These are phyloP conservation scores for Pichia kudriavzevii DNA, from an alignment of 1,139 yeast species.

Conservation along the genomic window DNA sequence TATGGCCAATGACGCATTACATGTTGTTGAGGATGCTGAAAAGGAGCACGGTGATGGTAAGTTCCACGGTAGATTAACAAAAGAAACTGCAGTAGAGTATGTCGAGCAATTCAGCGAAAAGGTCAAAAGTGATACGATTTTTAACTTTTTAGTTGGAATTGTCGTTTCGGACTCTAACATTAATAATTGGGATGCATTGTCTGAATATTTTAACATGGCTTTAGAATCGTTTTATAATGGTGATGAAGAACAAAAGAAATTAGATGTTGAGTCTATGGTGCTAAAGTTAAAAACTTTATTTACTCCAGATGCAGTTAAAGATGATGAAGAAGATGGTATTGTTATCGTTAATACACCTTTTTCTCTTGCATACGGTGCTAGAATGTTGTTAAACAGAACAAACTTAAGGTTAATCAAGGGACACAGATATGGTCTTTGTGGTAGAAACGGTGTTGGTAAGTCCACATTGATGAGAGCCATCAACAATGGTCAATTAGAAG, in stretches of 20 bases:
- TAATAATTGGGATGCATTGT: slow-evolving; percentile 79
- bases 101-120: slow-evolving; percentile 33
- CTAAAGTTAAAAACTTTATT: slow-evolving; percentile 56
- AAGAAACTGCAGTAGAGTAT: slow-evolving; percentile 46
- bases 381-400: slow-evolving; percentile 94
- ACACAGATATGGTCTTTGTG: slow-evolving; percentile 95
- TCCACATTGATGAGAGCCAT: slow-evolving; percentile 96
- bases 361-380: slow-evolving; percentile 93
- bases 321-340: slow-evolving; percentile 61
- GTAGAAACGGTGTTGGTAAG: slow-evolving; percentile 98
- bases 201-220: slow-evolving; percentile 46
- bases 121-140: slow-evolving; percentile 32
- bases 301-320: slow-evolving; percentile 51
- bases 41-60: slow-evolving; percentile 56
- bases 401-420: slow-evolving; percentile 82
- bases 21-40: slow-evolving; percentile 77
- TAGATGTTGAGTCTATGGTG: slow-evolving; percentile 38
- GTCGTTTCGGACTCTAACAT: slow-evolving; percentile 74
- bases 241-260: slow-evolving; percentile 33
- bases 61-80: slow-evolving; percentile 67
- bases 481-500: slow-evolving; percentile 94
- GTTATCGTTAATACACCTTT: slow-evolving; percentile 92
- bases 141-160: slow-evolving; percentile 47
- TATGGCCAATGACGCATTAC: slow-evolving; percentile 77
- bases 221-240: slow-evolving; percentile 31